Percentiles rank a stretch among this genome's conserved stretches.
These are phyloP conservation scores for Cryphonectria carpinicola DNA, from an alignment of 2,329 filamentous ascomycete species.

Conservation along the genomic window DNA sequence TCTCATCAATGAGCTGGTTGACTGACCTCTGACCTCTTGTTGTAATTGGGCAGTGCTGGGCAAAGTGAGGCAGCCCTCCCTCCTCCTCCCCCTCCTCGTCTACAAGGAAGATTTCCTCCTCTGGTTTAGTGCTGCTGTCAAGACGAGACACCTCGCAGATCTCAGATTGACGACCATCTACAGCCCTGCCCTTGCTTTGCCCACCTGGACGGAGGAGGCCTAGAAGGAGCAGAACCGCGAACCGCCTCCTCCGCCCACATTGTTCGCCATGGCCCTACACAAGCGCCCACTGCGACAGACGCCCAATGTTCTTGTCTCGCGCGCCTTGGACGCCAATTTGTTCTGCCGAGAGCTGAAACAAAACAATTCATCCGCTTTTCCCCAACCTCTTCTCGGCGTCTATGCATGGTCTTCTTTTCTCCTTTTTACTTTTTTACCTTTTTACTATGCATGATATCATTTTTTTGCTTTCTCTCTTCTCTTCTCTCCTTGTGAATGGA, in stretches of 20 bases:
- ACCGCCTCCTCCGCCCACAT: background rate
- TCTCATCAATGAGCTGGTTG: too few species aligned
- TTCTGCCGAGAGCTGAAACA: background rate
- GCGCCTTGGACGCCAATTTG: background rate
- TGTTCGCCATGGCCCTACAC: background rate
- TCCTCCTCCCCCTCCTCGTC: background rate
- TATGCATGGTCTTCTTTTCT: background rate
- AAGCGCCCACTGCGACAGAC: constrained; percentile 5
- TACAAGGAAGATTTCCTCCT: background rate
- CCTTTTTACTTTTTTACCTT: too few species aligned
- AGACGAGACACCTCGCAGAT: constrained; percentile 2
- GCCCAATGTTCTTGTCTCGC: background rate
- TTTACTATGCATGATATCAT: background rate
- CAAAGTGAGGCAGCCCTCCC: background rate
- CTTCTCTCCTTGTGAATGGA: background rate
- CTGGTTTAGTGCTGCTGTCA: constrained; percentile 2
- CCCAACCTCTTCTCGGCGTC: background rate
- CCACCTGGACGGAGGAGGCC: background rate
- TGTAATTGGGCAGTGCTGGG: background rate
- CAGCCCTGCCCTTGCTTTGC: background rate
- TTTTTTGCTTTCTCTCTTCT: background rate
- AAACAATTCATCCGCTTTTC: background rate
- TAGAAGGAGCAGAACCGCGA: background rate
- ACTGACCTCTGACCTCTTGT: background rate
- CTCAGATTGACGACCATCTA: background rate